Percentiles rank a stretch among this genome's conserved stretches.
These are phyloP conservation scores for Aspergillus niger DNA, from an alignment of 2,329 filamentous ascomycete genomes.

Conservation along the genomic window DNA sequence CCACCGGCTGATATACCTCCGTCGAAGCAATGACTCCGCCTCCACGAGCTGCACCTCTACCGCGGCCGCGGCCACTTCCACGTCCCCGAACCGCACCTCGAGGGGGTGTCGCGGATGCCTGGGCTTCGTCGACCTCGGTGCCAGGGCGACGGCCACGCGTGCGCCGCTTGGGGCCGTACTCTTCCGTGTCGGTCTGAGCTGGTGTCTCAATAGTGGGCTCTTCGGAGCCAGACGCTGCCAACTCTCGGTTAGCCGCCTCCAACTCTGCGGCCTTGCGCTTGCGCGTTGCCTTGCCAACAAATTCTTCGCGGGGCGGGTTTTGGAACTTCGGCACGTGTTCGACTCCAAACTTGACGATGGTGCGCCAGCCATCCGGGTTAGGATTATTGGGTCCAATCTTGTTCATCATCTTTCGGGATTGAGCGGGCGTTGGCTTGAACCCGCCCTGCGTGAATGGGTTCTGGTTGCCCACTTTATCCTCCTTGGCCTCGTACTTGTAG, in stretches of 20 bases:
- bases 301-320: slow-evolving; percentile 33
- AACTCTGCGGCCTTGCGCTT: slow-evolving; percentile 43
- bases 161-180: slow-evolving; percentile 35
- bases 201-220: slow-evolving; percentile 30
- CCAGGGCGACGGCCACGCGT: slow-evolving; percentile 33
- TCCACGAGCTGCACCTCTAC: slow-evolving; percentile 29
- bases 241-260: slow-evolving; percentile 30
- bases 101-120: slow-evolving; percentile 17
- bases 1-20: slow-evolving; percentile 17
- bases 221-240: slow-evolving; percentile 26
- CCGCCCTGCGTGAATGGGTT: slow-evolving; percentile 59
- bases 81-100: slow-evolving; percentile 27
- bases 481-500: slow-evolving; percentile 58
- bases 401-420: slow-evolving; percentile 42
- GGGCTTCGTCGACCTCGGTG: slow-evolving; percentile 23
- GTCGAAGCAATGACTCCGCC: slow-evolving; percentile 25
- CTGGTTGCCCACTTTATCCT: slow-evolving; percentile 50
- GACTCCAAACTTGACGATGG: slow-evolving; percentile 39
- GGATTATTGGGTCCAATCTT: slow-evolving; percentile 39
- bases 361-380: slow-evolving; percentile 47
- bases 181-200: slow-evolving; percentile 31
- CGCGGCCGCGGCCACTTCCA: slow-evolving; percentile 32
- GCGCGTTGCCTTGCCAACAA: slow-evolving; percentile 34
- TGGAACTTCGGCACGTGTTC: slow-evolving; percentile 41
- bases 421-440: slow-evolving; percentile 47